phyloP scores from a whole-genome alignment of 1,139 yeast genomes.

The Pichia sp. region DNA sequence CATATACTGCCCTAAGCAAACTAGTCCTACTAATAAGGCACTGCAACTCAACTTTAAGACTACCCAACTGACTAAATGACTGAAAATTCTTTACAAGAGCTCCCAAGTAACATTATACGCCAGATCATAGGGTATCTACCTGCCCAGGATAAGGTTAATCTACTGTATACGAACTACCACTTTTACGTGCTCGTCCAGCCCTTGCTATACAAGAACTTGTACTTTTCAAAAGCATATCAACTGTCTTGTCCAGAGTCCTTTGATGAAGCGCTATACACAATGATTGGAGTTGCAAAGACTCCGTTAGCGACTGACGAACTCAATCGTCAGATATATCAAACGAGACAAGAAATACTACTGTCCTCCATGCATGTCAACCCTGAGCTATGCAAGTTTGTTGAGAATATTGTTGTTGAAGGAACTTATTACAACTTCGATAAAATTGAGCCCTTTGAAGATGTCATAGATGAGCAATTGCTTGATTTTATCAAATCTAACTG shows the following conservation, averaged over 20 bases:
- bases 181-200: constrained; percentile 22
- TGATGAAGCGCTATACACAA: constrained; percentile 18
- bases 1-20: too few relatives aligned
- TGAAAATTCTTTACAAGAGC: constrained; percentile 8
- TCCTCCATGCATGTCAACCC: constrained; percentile 23
- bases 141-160: constrained; percentile 23
- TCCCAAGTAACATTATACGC: constrained; percentile 18
- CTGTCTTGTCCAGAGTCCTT: constrained; percentile 10
- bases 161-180: constrained; percentile 21
- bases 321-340: constrained; percentile 15
- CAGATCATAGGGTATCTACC: constrained; percentile 19
- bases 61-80: too few relatives aligned
- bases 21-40: too few relatives aligned
- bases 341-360: constrained; percentile 25
- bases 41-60: too few relatives aligned
- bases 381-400: constrained; percentile 19
- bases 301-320: constrained; percentile 19
- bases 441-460: constrained; percentile 1
- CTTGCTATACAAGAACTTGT: constrained; percentile 21
- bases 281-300: constrained; percentile 23
- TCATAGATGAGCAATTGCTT: constrained; percentile 12
- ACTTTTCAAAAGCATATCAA: constrained; percentile 17
- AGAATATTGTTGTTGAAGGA: constrained; percentile 17
- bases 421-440: background rate
- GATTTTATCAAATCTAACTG: constrained; percentile 16